Conservation (phyloP, 257 asterid genomes). For the Solanum chaucha region DNA sequence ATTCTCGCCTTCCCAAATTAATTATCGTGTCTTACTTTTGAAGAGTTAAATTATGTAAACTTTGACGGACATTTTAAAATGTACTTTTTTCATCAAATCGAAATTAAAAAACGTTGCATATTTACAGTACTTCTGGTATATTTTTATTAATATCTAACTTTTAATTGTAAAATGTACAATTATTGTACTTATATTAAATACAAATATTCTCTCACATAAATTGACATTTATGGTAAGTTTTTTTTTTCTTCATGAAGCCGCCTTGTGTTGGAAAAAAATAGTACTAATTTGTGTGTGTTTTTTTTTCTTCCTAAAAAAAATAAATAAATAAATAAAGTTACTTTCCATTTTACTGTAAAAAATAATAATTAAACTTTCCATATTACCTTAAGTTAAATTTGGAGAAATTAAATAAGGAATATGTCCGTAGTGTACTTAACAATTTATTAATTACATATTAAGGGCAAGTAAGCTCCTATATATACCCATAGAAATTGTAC, state of each 20-base stretch:
- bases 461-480: background rate
- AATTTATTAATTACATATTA: background rate
- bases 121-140: too few relatives aligned
- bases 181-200: too few relatives aligned
- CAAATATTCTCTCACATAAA: background rate
- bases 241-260: background rate
- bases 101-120: too few relatives aligned
- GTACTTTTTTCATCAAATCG: too few relatives aligned
- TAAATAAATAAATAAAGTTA: background rate
- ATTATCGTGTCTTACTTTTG: rapidly evolving
- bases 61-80: too few relatives aligned
- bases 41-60: too few relatives aligned
- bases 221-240: background rate
- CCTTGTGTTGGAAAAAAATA: background rate
- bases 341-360: background rate
- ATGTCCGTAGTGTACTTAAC: background rate
- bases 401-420: background rate
- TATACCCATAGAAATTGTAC: background rate
- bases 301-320: background rate
- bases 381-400: background rate
- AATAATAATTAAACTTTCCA: background rate
- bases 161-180: background rate
- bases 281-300: background rate
- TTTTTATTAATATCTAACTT: too few relatives aligned
- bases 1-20: too few relatives aligned